Base-by-base conservation (phyloP, 2,329 filamentous ascomycete species). In the Talaromyces sp. region DNA sequence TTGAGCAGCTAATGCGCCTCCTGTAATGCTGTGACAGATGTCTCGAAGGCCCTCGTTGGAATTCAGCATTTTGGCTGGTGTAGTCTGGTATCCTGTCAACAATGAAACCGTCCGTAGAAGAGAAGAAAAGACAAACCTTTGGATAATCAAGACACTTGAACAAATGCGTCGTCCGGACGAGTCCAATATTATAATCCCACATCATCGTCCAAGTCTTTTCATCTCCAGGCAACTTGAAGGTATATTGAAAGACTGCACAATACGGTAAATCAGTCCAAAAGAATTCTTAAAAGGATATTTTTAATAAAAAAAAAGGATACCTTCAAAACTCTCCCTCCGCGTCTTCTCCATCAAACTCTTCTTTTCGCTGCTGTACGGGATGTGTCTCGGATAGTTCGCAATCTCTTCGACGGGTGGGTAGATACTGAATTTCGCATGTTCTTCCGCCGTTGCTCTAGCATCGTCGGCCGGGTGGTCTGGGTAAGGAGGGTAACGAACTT, bases 101-200 rank as follows among this genome's bases (percentile, higher is more conserved):
- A 18, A 58, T 23, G 57, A 35, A 21, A 59, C 12, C 21, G 3
- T n/a, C 16, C 7, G 21, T 6, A 28, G 37, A 8, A 9, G 14
- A 46, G 16, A 12, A 25, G 9, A 56, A 21, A 23, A 31, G 11
- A 2, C 37, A 72, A 73, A 92, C 93, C 86, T 99, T 99, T 67
- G 88, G 84, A 72, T 93, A 93, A 66, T 89, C 87, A 73, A 88
- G 88, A 67, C 90, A 92, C 75, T 96, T 96, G 83, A 98, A 98
- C 73, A 98, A 91, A 31, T 92, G 90, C 1, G 93, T 97, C 76
- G 96, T 96, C 65, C 93, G 88, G 66, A 98, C 93, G 33, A 98
- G 87, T 8, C 95, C 95, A 65, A 93, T 86, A 69, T 96, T 93
- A 79, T 97, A 97, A 76, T 99, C 95, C 95, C 95, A 99, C 86